Evolutionary conservation across 2,329 filamentous ascomycete species (phyloP).

Genomic region (Monilinia vaccinii-corymbosi): DNA sequence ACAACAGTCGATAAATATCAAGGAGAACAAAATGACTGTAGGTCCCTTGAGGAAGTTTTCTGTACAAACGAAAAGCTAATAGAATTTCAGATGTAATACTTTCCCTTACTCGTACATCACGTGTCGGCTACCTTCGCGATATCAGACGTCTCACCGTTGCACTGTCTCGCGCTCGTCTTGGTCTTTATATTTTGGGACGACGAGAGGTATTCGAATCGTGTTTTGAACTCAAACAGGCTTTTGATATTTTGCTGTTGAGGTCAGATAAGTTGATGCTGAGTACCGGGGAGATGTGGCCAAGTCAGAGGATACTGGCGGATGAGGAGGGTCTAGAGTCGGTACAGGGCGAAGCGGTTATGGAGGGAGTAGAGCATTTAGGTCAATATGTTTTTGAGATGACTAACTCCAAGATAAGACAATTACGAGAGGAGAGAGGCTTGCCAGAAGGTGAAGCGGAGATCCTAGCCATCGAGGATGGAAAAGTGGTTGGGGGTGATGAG

Average conservation of each 20-base stretch:
- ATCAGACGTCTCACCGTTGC: constrained; percentile 90
- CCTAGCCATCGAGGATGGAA: neutral
- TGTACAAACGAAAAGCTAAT: constrained; percentile 13
- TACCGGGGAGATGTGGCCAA: constrained; percentile 79
- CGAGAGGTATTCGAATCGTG: constrained; percentile 81
- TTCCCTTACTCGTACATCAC: constrained; percentile 79
- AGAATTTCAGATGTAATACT: constrained; percentile 68
- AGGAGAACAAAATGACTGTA: constrained; percentile 98
- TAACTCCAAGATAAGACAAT: constrained; percentile 34
- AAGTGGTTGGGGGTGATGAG: neutral
- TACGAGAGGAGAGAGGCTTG: constrained; percentile 26
- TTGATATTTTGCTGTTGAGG: constrained; percentile 66
- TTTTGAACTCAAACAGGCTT: constrained; percentile 79
- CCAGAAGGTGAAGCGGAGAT: constrained; percentile 5
- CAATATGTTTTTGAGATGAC: constrained; percentile 98
- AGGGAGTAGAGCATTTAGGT: constrained; percentile 84
- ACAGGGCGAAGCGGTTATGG: constrained; percentile 62
- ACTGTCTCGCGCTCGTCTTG: constrained; percentile 81
- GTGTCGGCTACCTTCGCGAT: constrained; percentile 87
- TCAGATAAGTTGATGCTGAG: constrained; percentile 74
- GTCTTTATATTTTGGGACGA: constrained; percentile 85
- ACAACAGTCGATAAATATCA: constrained; percentile 98
- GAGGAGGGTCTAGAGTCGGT: constrained; percentile 38
- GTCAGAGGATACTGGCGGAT: constrained; percentile 41
- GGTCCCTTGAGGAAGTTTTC: constrained; percentile 33